Evolutionary conservation across 352 stramenopile genomes (phyloP).

Genomic region (Elongisporangium undulatum): DNA sequence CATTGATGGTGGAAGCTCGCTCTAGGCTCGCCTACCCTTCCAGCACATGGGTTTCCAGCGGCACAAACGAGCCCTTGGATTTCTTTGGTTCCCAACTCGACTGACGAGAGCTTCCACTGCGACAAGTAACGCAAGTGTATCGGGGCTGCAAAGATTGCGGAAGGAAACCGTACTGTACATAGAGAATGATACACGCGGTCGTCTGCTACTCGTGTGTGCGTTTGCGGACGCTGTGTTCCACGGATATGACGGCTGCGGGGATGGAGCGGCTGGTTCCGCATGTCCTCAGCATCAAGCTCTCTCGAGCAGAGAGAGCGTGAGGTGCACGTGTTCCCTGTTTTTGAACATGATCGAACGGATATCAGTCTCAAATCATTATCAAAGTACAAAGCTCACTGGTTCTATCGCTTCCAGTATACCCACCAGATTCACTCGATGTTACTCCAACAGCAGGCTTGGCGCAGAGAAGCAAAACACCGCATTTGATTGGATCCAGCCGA

Average conservation of each 20-base stretch:
- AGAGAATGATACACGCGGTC: not conserved
- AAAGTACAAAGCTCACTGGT: not conserved
- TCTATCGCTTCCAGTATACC: not conserved
- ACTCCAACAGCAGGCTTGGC: not conserved
- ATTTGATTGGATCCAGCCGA: not conserved
- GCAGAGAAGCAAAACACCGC: not conserved
- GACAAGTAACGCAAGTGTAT: not conserved
- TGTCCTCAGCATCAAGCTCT: not conserved
- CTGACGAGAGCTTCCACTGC: not conserved
- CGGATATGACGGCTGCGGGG: not conserved
- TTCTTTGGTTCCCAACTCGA: not conserved
- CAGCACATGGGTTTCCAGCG: too few relatives aligned
- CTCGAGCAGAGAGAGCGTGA: not conserved
- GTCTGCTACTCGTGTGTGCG: not conserved
- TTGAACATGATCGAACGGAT: not conserved
- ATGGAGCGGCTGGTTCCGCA: not conserved
- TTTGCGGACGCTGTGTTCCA: not conserved
- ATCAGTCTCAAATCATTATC: not conserved
- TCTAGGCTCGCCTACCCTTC: too few relatives aligned
- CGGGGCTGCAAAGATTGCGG: not conserved
- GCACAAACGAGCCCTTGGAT: too few relatives aligned
- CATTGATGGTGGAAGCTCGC: too few relatives aligned
- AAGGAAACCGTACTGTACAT: not conserved
- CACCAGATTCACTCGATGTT: too few relatives aligned
- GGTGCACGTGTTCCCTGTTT: not conserved